These are phyloP conservation scores for Naematelia encephala DNA, from an alignment of 768 basidiomycete genomes.

Conservation along the genomic window DNA sequence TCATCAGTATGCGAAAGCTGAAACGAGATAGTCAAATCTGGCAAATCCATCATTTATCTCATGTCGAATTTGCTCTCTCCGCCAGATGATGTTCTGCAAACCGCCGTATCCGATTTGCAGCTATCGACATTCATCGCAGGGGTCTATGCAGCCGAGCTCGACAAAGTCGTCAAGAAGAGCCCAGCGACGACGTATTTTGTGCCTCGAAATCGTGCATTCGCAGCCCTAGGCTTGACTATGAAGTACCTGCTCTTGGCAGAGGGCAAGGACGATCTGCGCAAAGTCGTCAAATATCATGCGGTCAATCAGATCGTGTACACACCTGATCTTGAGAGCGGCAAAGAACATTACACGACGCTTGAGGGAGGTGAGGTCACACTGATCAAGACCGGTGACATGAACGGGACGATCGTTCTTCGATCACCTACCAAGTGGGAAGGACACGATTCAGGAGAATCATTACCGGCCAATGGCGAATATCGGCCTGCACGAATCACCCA, in stretches of 20 bases:
- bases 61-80: constrained; percentile 77
- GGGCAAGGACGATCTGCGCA: constrained; percentile 73
- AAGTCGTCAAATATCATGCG: constrained; percentile 82
- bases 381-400: constrained; percentile 54
- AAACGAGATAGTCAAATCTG: constrained; percentile 32
- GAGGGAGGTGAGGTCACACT: constrained; percentile 80
- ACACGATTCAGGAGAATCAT: constrained; percentile 29
- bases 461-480: constrained; percentile 51
- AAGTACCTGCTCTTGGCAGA: constrained; percentile 72
- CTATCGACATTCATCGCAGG: constrained; percentile 88
- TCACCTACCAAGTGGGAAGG: constrained; percentile 36
- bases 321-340: constrained; percentile 47
- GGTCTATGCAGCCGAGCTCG: constrained; percentile 78
- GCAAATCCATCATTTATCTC: constrained; percentile 83
- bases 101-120: constrained; percentile 74
- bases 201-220: constrained; percentile 86
- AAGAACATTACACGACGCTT: constrained; percentile 62
- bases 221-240: constrained; percentile 81
- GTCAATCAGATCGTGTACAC: constrained; percentile 73
- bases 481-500: constrained; percentile 42
- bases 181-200: constrained; percentile 78
- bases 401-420: constrained; percentile 54
- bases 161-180: constrained; percentile 63
- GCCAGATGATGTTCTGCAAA: constrained; percentile 74
- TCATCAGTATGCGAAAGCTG: neutral